A percentile compares a stretch with the other conserved stretches of the same genome.
These are phyloP conservation scores for Sapria himalayana DNA, from an alignment of 345 rosid species.

Conservation along the genomic window DNA sequence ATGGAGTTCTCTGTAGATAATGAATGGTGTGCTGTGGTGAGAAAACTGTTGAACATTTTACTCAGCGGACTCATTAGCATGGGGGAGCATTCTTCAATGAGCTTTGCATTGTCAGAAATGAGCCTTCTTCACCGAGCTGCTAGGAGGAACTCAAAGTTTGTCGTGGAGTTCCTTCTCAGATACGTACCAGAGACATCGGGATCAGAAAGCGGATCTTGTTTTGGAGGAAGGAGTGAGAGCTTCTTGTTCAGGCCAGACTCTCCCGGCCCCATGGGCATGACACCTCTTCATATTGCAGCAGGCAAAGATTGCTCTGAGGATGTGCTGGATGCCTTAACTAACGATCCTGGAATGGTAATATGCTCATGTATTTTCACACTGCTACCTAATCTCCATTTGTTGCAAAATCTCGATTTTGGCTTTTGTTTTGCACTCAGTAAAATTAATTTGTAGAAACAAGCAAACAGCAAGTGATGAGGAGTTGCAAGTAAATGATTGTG, in stretches of 20 bases:
- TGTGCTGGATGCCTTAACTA: slow-evolving; percentile 59
- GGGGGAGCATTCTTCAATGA: slow-evolving; percentile 33
- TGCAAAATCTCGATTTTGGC: too few relatives aligned
- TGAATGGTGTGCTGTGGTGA: slow-evolving; percentile 92
- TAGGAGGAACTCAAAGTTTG: slow-evolving; percentile 62
- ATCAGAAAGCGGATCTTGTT: slow-evolving; percentile 8
- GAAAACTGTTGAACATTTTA: slow-evolving; percentile 54
- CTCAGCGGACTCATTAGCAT: slow-evolving; percentile 43
- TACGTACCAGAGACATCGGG: slow-evolving; percentile 27
- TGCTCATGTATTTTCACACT: slow-evolving; percentile 1
- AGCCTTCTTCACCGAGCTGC: slow-evolving; percentile 87
- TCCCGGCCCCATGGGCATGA: slow-evolving; percentile 84
- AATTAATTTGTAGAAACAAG: not conserved
- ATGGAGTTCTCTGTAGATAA: slow-evolving; percentile 84
- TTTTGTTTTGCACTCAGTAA: not conserved
- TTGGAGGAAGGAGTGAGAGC: slow-evolving; percentile 11
- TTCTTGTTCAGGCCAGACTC: slow-evolving; percentile 67
- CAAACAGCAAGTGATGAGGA: too few relatives aligned
- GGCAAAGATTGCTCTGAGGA: slow-evolving; percentile 97
- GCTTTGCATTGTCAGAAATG: slow-evolving; percentile 41
- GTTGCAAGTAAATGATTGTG: not conserved
- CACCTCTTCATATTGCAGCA: slow-evolving; percentile 97
- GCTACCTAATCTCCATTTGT: slow-evolving; percentile 1
- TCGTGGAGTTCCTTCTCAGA: slow-evolving; percentile 66
- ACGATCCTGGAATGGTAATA: slow-evolving; percentile 77